Conservation (phyloP, 163 green algal species). For the Coccomyxa subellipsoidea region DNA sequence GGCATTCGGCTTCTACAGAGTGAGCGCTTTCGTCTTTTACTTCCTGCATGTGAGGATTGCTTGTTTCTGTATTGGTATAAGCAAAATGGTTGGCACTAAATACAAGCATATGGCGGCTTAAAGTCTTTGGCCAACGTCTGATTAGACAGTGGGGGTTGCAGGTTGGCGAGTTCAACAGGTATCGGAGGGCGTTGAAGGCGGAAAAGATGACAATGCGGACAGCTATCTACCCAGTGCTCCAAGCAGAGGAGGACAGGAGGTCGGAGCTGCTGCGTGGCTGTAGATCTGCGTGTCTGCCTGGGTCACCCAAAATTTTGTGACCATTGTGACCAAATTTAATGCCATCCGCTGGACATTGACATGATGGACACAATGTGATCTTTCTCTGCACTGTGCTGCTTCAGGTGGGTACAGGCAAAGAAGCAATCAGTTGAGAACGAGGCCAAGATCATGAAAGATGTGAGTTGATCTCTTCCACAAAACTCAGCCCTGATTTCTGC, state of each 20-base stretch:
- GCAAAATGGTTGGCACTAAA: not conserved
- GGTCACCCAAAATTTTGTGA: no score
- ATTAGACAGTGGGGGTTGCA: not conserved
- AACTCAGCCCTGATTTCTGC: not conserved
- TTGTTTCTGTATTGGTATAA: no score
- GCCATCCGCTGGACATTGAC: no score
- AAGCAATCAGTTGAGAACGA: slow-evolving; percentile 52
- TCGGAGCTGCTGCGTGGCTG: slow-evolving; percentile 15
- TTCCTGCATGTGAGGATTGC: no score
- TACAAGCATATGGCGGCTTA: no score
- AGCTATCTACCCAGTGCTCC: slow-evolving; percentile 56
- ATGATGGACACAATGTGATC: no score
- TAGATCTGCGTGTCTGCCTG: not conserved
- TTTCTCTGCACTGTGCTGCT: not conserved
- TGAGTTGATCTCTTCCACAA: slow-evolving; percentile 23
- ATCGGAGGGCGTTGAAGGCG: slow-evolving; percentile 26
- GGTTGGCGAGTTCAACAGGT: slow-evolving; percentile 32
- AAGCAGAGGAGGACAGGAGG: slow-evolving; percentile 69
- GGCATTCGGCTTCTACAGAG: slow-evolving; percentile 76
- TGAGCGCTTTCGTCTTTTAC: slow-evolving; percentile 23
- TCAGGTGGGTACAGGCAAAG: slow-evolving; percentile 49
- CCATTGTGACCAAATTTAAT: no score
- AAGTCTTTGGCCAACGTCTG: no score
- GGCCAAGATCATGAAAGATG: slow-evolving; percentile 74
- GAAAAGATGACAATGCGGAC: slow-evolving; percentile 45